Percentiles rank a stretch among this genome's conserved stretches.
Evolutionary conservation across 164 flowering plant genomes (phyloP).

Genomic region (Tetrastigma voinierianum): DNA sequence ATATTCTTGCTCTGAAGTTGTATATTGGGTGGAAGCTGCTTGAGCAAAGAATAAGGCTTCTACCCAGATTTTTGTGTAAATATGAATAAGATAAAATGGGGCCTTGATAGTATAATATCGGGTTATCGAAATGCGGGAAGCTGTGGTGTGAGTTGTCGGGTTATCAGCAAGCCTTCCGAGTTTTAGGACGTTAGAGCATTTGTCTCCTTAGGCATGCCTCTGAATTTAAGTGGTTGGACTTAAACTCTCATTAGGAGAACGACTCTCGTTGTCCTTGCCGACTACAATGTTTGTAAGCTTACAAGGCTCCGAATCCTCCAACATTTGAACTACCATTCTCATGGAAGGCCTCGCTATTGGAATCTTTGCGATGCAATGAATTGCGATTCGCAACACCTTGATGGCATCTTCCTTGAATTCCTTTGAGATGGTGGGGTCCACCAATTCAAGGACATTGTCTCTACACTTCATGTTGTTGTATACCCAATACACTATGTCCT

Average conservation of each 20-base stretch:
- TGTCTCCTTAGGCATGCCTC: neutral
- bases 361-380: slow-evolving; percentile 51
- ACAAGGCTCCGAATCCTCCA: slow-evolving; percentile 60
- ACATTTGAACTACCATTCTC: slow-evolving; percentile 78
- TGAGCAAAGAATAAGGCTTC: too few species aligned
- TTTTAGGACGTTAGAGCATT: too few species aligned
- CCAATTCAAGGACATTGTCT: slow-evolving; percentile 28
- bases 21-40: too few species aligned
- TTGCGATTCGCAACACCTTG: slow-evolving; percentile 54
- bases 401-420: slow-evolving; percentile 44
- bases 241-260: neutral
- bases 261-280: slow-evolving; percentile 14
- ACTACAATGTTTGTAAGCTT: slow-evolving; percentile 21
- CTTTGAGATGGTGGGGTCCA: slow-evolving; percentile 51
- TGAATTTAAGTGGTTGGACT: neutral
- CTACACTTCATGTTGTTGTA: slow-evolving; percentile 24
- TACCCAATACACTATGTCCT: slow-evolving; percentile 62
- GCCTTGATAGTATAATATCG: too few species aligned
- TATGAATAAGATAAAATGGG: too few species aligned
- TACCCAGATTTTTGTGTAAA: too few species aligned
- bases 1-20: too few species aligned
- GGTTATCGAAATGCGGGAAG: too few species aligned
- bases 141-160: too few species aligned
- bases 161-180: too few species aligned
- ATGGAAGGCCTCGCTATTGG: slow-evolving; percentile 72